Conservation (phyloP, 1,284 basidiomycete species). For the Malassezia caprae region DNA sequence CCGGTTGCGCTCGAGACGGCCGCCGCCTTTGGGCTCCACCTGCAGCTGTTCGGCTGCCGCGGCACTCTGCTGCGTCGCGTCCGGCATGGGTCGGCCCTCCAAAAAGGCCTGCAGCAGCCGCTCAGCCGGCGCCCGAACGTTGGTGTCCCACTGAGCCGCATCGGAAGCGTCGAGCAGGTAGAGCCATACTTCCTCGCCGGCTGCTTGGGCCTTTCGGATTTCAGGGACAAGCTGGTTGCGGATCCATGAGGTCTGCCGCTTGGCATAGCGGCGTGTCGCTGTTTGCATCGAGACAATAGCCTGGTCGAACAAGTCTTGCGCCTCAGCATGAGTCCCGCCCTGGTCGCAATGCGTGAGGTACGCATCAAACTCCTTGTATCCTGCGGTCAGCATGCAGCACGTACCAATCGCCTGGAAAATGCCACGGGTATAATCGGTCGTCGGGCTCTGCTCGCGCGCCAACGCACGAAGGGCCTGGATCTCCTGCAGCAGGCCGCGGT, state of each 20-base stretch:
- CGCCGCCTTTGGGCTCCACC: constrained; percentile 12
- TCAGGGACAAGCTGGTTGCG: constrained; percentile 77
- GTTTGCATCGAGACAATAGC: constrained; percentile 73
- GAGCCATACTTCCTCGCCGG: constrained; percentile 44
- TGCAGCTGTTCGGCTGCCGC: constrained; percentile 53
- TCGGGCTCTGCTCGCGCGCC: constrained; percentile 23
- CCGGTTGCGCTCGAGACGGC: constrained; percentile 21
- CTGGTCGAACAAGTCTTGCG: constrained; percentile 50
- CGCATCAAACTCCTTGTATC: constrained; percentile 76
- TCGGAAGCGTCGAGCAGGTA: constrained; percentile 63
- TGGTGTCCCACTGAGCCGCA: constrained; percentile 54
- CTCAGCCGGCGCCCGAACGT: constrained; percentile 36
- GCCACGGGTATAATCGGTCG: constrained; percentile 58
- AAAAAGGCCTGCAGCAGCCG: constrained; percentile 55
- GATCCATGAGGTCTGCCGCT: constrained; percentile 84
- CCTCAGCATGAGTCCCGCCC: neutral
- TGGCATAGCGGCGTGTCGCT: constrained; percentile 82
- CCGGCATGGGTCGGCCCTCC: constrained; percentile 53
- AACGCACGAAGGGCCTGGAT: constrained; percentile 55
- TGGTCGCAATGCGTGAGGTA: constrained; percentile 53
- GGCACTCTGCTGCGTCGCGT: constrained; percentile 57
- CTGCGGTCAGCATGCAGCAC: constrained; percentile 52
- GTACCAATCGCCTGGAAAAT: constrained; percentile 90
- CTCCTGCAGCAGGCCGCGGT: constrained; percentile 76
- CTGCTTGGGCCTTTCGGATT: constrained; percentile 45